Percentiles rank a stretch among this genome's conserved stretches.
These are phyloP conservation scores for Epithemia pelagica DNA, from an alignment of 108 stramenopile species.

Conservation along the genomic window DNA sequence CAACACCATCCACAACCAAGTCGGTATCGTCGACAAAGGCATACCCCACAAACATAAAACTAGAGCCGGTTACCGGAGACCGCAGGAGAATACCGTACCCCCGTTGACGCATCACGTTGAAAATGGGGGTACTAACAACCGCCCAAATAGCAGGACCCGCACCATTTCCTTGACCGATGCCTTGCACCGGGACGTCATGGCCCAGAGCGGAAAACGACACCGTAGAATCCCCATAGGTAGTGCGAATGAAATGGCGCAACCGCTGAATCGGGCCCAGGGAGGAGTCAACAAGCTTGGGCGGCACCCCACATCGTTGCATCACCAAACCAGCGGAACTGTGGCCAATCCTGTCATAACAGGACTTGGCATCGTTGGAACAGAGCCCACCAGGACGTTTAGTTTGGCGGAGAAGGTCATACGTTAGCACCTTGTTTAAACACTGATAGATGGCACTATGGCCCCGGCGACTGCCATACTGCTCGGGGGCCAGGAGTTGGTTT, in stretches of 20 bases:
- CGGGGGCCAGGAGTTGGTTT: background rate
- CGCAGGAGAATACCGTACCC: conserved; percentile 10
- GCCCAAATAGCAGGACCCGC: conserved; percentile 32
- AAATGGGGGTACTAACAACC: conserved; percentile 16
- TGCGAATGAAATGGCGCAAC: conserved; percentile 11
- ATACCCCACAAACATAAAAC: conserved; percentile 3
- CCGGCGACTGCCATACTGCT: conserved; percentile 6
- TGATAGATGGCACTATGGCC: background rate
- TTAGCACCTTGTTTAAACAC: conserved; percentile 5
- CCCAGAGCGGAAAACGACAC: background rate
- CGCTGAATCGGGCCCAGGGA: conserved; percentile 13
- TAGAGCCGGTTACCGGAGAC: background rate
- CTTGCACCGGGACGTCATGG: conserved; percentile 5
- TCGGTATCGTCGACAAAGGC: conserved; percentile 27
- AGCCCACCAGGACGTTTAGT: background rate
- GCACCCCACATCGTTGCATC: conserved; percentile 9
- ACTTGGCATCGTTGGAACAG: conserved; percentile 10
- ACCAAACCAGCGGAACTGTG: conserved; percentile 7
- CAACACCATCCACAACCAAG: background rate
- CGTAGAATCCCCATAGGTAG: conserved; percentile 9
- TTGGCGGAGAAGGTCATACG: conserved; percentile 7
- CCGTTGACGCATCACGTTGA: conserved; percentile 6
- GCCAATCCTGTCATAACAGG: conserved; percentile 16
- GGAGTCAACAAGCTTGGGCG: background rate
- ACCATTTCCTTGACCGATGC: conserved; percentile 32